Conservation (phyloP, 2,329 filamentous ascomycete genomes). For the Ustilaginoidea virens region DNA sequence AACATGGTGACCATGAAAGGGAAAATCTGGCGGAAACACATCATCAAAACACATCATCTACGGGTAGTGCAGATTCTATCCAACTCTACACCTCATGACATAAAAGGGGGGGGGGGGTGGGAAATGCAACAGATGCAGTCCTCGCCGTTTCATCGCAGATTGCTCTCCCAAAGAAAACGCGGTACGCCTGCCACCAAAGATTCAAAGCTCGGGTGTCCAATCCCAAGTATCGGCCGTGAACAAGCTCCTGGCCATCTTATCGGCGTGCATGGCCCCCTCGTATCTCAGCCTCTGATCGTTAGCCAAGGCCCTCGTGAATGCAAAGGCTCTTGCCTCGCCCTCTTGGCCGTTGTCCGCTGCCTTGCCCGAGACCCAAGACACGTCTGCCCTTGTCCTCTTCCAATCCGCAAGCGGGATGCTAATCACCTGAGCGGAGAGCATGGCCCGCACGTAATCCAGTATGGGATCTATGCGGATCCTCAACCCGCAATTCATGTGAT, state of each 20-base stretch:
- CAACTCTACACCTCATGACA: no score
- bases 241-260: constrained; percentile 33
- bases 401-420: constrained; percentile 29
- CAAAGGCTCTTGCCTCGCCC: constrained; percentile 17
- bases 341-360: constrained; percentile 4
- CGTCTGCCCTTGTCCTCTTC: constrained; percentile 23
- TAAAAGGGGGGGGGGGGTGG: no score
- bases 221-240: constrained; percentile 44
- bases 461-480: constrained; percentile 49
- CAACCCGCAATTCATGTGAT: constrained; percentile 61
- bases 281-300: constrained; percentile 33
- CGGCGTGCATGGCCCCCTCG: constrained; percentile 31
- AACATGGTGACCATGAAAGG: no score
- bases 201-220: constrained; percentile 36
- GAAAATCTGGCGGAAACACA: no score
- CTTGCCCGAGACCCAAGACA: constrained; percentile 24
- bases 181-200: no score
- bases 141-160: no score
- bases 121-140: no score
- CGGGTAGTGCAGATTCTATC: no score
- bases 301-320: constrained; percentile 34
- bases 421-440: constrained; percentile 32
- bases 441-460: constrained; percentile 46
- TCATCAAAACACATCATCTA: no score
- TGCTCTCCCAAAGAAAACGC: no score